Conservation (phyloP, 129 eudicot genomes). For the Flaveria brownii region DNA sequence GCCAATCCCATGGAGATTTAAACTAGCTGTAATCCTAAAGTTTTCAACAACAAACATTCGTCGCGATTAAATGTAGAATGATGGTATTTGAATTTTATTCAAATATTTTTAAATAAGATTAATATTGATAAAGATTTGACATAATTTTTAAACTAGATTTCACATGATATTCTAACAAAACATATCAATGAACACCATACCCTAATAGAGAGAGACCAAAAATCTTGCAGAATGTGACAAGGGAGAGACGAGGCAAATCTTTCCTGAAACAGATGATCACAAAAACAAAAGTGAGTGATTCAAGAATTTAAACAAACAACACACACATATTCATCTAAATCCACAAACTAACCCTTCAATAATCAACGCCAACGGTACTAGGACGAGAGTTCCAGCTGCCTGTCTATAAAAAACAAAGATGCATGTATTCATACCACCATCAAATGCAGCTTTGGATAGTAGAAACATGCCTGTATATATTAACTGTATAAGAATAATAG, state of each 20-base stretch:
- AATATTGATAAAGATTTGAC: no score
- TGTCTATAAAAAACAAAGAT: conserved; percentile 81
- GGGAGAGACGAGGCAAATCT: conserved; percentile 56
- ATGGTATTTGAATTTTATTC: neutral
- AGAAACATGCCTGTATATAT: conserved; percentile 72
- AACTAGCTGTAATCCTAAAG: conserved; percentile 61
- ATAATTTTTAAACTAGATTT: neutral
- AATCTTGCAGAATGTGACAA: conserved; percentile 53
- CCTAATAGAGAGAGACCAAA: conserved; percentile 66
- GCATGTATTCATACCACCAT: conserved; percentile 67
- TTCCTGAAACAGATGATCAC: conserved; percentile 42
- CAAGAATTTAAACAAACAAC: neutral
- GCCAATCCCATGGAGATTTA: conserved; percentile 67
- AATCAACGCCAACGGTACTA: conserved; percentile 51
- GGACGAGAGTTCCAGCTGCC: conserved; percentile 60
- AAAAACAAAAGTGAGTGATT: neutral
- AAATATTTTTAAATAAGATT: neutral
- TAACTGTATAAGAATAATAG: conserved; percentile 42
- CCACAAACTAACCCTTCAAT: conserved; percentile 42
- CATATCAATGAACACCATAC: conserved; percentile 35
- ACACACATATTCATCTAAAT: neutral
- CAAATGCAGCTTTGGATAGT: conserved; percentile 64
- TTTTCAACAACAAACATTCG: neutral
- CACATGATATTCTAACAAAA: neutral
- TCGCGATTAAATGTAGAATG: neutral